These are phyloP conservation scores for Fusarium phyllophilum DNA, from an alignment of 2,329 filamentous ascomycete species.

Conservation along the genomic window DNA sequence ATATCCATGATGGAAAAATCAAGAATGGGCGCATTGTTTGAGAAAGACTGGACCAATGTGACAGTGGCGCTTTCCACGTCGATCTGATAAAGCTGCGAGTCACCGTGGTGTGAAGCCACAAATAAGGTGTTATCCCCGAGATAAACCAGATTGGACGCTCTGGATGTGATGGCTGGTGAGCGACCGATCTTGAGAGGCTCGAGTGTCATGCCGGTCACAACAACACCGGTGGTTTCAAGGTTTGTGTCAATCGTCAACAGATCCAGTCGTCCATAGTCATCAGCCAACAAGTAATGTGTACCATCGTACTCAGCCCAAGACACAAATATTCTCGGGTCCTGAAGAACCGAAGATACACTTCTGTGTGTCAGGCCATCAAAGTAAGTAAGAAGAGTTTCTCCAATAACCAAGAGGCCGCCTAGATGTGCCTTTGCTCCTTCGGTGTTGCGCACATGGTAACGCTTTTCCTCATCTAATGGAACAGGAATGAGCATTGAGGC, in stretches of 20 bases:
- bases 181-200: constrained; percentile 52
- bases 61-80: constrained; percentile 58
- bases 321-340: constrained; percentile 86
- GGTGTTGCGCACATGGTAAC: constrained; percentile 68
- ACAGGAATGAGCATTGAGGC: constrained; percentile 72
- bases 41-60: constrained; percentile 73
- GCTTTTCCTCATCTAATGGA: constrained; percentile 65
- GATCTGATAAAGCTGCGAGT: constrained; percentile 82
- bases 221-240: constrained; percentile 70
- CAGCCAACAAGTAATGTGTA: constrained; percentile 85
- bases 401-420: constrained; percentile 78
- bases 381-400: constrained; percentile 85
- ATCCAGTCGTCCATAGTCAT: constrained; percentile 89
- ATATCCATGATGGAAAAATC: constrained; percentile 98
- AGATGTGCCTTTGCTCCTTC: constrained; percentile 65
- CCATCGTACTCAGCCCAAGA: constrained; percentile 88
- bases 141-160: constrained; percentile 82
- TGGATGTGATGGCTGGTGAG: constrained; percentile 64
- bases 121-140: constrained; percentile 79
- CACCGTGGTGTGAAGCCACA: constrained; percentile 90
- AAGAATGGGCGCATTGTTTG: constrained; percentile 88
- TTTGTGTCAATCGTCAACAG: constrained; percentile 81
- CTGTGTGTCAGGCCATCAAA: constrained; percentile 81
- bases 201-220: constrained; percentile 79
- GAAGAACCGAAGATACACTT: constrained; percentile 70